These are phyloP conservation scores for Leishmania guyanensis DNA, from an alignment of 208 protist genomes.

Conservation along the genomic window DNA sequence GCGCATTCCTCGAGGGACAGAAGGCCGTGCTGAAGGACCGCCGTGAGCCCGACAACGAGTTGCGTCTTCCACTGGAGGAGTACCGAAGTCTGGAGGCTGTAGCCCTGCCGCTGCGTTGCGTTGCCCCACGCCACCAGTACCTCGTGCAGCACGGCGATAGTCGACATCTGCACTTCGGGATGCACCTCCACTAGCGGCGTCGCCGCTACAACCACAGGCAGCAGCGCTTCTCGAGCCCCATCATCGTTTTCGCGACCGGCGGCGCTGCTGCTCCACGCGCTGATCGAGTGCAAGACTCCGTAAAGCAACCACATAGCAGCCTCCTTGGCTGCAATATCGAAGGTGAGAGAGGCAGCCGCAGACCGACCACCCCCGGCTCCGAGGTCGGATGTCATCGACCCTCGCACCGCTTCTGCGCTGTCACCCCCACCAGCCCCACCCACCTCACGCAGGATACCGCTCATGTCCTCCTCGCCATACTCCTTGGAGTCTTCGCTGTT, in stretches of 20 bases:
- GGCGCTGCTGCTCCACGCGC: not conserved
- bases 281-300: constrained; percentile 19
- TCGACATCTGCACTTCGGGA: constrained; percentile 55
- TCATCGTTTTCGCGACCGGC: not conserved
- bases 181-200: constrained; percentile 61
- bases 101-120: constrained; percentile 14
- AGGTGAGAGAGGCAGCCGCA: constrained; percentile 5
- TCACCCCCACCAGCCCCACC: not conserved
- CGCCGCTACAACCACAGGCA: constrained; percentile 51
- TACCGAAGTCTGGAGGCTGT: constrained; percentile 21
- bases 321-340: constrained; percentile 57
- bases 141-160: constrained; percentile 41
- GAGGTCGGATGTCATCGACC: not conserved
- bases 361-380: not conserved
- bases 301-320: constrained; percentile 44
- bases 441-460: constrained; percentile 20
- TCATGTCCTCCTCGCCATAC: constrained; percentile 14
- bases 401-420: not conserved
- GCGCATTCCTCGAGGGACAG: constrained; percentile 45
- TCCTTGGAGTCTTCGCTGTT: constrained; percentile 24
- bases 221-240: constrained; percentile 26
- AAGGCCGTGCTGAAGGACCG: constrained; percentile 57
- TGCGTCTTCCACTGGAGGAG: constrained; percentile 58
- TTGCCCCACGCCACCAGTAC: constrained; percentile 34
- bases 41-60: constrained; percentile 53